A percentile compares a stretch with the other conserved stretches of the same genome.
Conservation (phyloP, 495 filamentous ascomycete species). For the Aspergillus funiculosus region DNA sequence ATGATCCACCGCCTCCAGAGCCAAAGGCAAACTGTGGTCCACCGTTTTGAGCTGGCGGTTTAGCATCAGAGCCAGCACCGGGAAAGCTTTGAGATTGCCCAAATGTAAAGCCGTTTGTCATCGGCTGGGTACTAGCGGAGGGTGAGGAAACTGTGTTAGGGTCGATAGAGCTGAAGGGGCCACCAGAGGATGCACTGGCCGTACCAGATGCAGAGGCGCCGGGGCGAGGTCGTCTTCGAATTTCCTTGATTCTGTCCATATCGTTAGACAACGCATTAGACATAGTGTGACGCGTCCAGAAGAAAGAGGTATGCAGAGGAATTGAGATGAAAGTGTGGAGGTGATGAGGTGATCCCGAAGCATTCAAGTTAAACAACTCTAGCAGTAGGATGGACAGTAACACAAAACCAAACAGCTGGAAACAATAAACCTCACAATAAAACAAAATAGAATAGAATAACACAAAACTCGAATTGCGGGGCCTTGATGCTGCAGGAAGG, state of each 20-base stretch:
- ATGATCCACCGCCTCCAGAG: slow-evolving; percentile 16
- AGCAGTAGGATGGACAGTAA: background rate
- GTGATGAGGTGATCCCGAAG: background rate
- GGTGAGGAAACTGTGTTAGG: slow-evolving; percentile 28
- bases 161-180: slow-evolving; percentile 27
- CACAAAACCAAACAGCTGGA: background rate
- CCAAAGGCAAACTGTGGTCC: slow-evolving; percentile 39
- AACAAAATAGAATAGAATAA: slow-evolving; percentile 2
- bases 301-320: slow-evolving; percentile 2
- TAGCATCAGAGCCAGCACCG: slow-evolving; percentile 27
- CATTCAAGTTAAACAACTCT: background rate
- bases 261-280: slow-evolving; percentile 12
- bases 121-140: slow-evolving; percentile 22
- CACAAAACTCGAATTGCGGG: background rate
- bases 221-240: slow-evolving; percentile 28
- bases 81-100: slow-evolving; percentile 47
- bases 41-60: slow-evolving; percentile 26
- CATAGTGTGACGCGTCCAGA: slow-evolving; percentile 1
- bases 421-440: too few relatives aligned
- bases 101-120: slow-evolving; percentile 37
- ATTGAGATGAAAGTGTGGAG: slow-evolving; percentile 4
- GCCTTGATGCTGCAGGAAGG: background rate
- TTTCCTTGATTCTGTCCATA: slow-evolving; percentile 31
- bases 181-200: slow-evolving; percentile 22
- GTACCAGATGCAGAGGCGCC: slow-evolving; percentile 18